phyloP scores from a whole-genome alignment of 352 stramenopile genomes.

The Pythium grandisporangium region DNA sequence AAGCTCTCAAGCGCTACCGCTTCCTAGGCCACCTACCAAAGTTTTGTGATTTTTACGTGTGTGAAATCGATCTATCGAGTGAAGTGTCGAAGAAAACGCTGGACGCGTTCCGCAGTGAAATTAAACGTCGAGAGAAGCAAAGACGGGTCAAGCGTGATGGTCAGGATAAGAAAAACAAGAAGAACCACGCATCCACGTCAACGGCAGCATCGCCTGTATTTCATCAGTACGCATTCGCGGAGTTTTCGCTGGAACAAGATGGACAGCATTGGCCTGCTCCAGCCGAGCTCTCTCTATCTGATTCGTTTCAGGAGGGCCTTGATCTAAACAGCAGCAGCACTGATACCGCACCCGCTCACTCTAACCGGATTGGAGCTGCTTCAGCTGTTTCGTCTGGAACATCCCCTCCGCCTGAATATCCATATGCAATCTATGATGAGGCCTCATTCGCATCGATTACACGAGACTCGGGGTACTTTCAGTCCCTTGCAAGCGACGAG shows the following conservation, averaged over 20 bases:
- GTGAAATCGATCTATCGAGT: slow-evolving; percentile 72
- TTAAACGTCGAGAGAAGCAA: slow-evolving; percentile 73
- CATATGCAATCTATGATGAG: slow-evolving; percentile 20
- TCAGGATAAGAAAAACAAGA: slow-evolving; percentile 20
- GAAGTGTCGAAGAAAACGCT: slow-evolving; percentile 61
- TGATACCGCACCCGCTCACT: neutral
- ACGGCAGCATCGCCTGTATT: slow-evolving; percentile 20
- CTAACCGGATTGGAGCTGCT: neutral
- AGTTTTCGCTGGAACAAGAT: slow-evolving; percentile 52
- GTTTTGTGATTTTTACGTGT: slow-evolving; percentile 85
- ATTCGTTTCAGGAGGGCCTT: slow-evolving; percentile 31
- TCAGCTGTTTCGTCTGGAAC: neutral
- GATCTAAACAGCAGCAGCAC: slow-evolving; percentile 6
- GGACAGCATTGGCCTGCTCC: slow-evolving; percentile 46
- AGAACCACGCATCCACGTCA: slow-evolving; percentile 4
- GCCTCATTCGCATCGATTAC: slow-evolving; percentile 65
- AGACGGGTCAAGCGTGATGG: slow-evolving; percentile 36
- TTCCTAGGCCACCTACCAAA: slow-evolving; percentile 82
- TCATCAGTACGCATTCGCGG: slow-evolving; percentile 9
- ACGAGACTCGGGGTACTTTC: slow-evolving; percentile 66
- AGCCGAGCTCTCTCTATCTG: slow-evolving; percentile 30
- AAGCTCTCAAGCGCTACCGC: slow-evolving; percentile 73
- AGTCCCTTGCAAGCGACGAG: too few relatives aligned
- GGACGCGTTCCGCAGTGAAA: slow-evolving; percentile 41
- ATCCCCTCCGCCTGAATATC: slow-evolving; percentile 7